Percentiles rank a stretch among this genome's conserved stretches.
phyloP scores from a whole-genome alignment of 2,329 filamentous ascomycete genomes.

The Amesomyces nigricolor region DNA sequence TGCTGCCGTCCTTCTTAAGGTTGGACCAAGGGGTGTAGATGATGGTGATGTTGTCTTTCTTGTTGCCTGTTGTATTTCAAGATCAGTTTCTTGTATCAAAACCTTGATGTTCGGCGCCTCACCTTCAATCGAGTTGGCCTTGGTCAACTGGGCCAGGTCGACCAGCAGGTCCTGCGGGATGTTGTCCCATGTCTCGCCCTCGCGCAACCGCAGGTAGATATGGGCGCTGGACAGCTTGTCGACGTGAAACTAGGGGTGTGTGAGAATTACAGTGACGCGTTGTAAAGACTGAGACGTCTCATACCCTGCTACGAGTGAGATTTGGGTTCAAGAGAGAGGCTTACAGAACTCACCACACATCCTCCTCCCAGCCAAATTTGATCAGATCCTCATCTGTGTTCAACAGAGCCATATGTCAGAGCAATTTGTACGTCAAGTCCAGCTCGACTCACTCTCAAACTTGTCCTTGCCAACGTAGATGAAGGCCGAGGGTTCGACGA shows the following conservation, averaged over 20 bases:
- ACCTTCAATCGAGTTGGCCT: constrained; percentile 98
- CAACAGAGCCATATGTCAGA: neutral
- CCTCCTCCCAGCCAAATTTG: constrained; percentile 87
- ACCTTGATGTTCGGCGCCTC: too few species aligned
- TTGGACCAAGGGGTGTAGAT: constrained; percentile 98
- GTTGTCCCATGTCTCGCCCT: constrained; percentile 76
- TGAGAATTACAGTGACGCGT: neutral
- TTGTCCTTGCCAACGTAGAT: constrained; percentile 99
- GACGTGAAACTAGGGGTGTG: constrained; percentile 69
- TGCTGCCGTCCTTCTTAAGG: constrained; percentile 88
- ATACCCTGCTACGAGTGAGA: constrained; percentile 29
- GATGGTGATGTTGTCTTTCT: constrained; percentile 94
- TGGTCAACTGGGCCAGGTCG: constrained; percentile 95
- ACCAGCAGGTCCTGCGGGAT: constrained; percentile 69
- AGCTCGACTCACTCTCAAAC: constrained; percentile 68
- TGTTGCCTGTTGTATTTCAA: constrained; percentile 84
- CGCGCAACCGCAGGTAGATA: constrained; percentile 81
- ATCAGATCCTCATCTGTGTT: constrained; percentile 87
- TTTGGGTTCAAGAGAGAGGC: neutral
- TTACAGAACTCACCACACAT: constrained; percentile 67
- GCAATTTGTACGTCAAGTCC: neutral
- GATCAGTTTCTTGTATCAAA: constrained; percentile 1
- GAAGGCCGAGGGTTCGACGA: constrained; percentile 73
- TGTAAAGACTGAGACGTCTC: constrained; percentile 10
- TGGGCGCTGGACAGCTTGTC: constrained; percentile 97